These are phyloP conservation scores for Eucalyptus pauciflora DNA, from an alignment of 345 rosid genomes.

Conservation along the genomic window DNA sequence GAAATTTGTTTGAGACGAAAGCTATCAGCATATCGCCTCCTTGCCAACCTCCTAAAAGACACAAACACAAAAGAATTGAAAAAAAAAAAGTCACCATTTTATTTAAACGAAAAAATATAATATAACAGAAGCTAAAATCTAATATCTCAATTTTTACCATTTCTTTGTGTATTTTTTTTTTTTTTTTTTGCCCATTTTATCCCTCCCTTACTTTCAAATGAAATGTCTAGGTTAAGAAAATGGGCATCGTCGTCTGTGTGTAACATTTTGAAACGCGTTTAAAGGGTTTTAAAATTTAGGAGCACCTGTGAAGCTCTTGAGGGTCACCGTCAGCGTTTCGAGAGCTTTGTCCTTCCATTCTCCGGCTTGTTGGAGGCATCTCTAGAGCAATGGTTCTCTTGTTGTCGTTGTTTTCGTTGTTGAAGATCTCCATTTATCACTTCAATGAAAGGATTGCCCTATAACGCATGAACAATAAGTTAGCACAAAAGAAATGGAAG, in stretches of 20 bases:
- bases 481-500: neutral
- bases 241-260: neutral
- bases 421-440: neutral
- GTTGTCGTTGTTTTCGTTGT: neutral
- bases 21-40: neutral
- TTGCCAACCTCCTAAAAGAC: neutral
- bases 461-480: neutral
- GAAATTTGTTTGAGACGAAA: neutral
- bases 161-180: neutral
- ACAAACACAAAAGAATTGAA: neutral
- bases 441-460: neutral
- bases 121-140: neutral
- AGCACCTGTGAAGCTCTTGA: neutral
- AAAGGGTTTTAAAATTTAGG: neutral
- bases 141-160: neutral
- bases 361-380: neutral
- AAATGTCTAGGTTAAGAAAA: neutral
- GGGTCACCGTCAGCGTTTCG: neutral
- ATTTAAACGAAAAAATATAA: neutral
- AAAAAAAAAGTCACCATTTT: neutral
- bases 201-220: neutral
- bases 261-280: neutral
- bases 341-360: slow-evolving; percentile 11
- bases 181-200: neutral
- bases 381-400: neutral